Conservation (phyloP, 2,329 filamentous ascomycete genomes). For the Aspergillus persii region DNA sequence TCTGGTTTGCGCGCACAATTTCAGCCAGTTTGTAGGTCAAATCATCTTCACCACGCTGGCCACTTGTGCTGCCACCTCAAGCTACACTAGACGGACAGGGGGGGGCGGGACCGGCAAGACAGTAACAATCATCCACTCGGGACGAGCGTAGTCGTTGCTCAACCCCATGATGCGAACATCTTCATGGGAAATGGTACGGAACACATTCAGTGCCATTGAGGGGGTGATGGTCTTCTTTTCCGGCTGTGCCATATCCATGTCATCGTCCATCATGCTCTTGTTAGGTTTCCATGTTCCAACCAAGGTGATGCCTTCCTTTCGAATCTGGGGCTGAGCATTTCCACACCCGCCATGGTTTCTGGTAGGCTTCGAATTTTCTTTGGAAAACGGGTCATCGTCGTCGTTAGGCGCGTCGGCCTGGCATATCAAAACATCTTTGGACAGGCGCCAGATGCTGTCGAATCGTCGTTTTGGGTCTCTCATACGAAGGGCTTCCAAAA, state of each 20-base stretch:
- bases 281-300: conserved; percentile 70
- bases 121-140: conserved; percentile 97
- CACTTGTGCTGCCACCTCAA: conserved; percentile 88
- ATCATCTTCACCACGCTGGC: conserved; percentile 95
- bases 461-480: conserved; percentile 95
- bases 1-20: conserved; percentile 95
- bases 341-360: conserved; percentile 85
- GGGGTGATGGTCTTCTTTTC: conserved; percentile 83
- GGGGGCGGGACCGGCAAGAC: conserved; percentile 94
- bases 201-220: conserved; percentile 78
- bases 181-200: conserved; percentile 77
- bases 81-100: conserved; percentile 92
- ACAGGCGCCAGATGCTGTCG: conserved; percentile 85
- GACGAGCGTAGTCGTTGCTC: conserved; percentile 90
- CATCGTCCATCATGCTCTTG: conserved; percentile 68
- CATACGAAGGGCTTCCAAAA: conserved; percentile 74
- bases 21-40: conserved; percentile 98
- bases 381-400: conserved; percentile 67
- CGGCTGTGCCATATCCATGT: conserved; percentile 59
- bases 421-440: conserved; percentile 83
- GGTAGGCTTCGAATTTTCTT: conserved; percentile 55
- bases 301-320: conserved; percentile 81
- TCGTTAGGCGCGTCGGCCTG: conserved; percentile 71
- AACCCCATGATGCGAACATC: conserved; percentile 86
- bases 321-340: conserved; percentile 82